Base-by-base conservation (phyloP, 2,329 filamentous ascomycete species). In the Aspergillus tanneri region DNA sequence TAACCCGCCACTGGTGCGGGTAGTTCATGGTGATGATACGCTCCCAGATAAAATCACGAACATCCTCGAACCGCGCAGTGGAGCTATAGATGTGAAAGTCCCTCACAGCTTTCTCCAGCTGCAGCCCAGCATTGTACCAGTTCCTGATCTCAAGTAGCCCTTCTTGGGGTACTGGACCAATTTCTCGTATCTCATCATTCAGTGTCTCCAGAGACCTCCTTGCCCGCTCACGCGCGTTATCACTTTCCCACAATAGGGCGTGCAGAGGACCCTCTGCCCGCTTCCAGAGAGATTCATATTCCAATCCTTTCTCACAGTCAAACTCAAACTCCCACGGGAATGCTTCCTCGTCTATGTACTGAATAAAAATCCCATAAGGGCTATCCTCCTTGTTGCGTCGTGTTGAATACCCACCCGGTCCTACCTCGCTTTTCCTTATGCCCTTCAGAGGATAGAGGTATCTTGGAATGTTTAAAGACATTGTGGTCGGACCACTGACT, bases 11-110 rank as follows among this genome's bases (percentile, higher is more conserved):
- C 24, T 46, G 23, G 22, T 21, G 9, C 3, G 49, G 49, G 35
- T 48, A 52, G 25, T 52, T 44, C 22, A 23, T 43, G n/a, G 19
- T 40, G 30, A 39, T 19, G 39, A 52, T 47, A 35, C 30, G 41
- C 27, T 52, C 45, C 49, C 18, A 52, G 2, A 48, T 44, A 39
- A 52, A 52, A 25, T 52, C 49, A 19, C 45, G 40, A 16, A 52
- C 24, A 45, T 52, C 49, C 39, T 52, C 41, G 35, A 48, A 48
- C 21, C 49, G 40, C 1, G 14, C 44, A 27, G 10, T 39, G 14
- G 24, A 52, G 28, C 38, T 52, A 30, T 14, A 23, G 19, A 36
- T 42, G 42, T 30, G 40, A 34, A 12, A 25, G 21, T 14, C 21
- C 19, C 43, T n/a, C n/a, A n/a, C n/a, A n/a, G n/a, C n/a, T n/a